Evolutionary conservation across 305 asterid genomes (phyloP), one percentile per base, ranked within the genome.

Genomic region (Fraxinus sp.): DNA sequence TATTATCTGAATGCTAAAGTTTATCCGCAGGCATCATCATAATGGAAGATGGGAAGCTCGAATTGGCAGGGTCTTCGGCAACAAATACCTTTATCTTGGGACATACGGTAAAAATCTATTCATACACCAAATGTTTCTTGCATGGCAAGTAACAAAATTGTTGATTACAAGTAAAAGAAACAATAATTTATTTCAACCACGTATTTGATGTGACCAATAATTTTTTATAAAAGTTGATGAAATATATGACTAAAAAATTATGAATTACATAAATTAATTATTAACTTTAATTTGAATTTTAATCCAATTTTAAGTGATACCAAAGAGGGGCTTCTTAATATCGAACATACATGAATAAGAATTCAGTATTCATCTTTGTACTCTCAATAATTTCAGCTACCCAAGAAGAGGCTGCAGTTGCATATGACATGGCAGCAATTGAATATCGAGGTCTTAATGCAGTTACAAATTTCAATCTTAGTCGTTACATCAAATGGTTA

Each of bases 1-100:
- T 24, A 9, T 8, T 9, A 7, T 20, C 16, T 64, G 28, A 24
- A 7, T 6, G 13, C 73, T 66, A 22, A 66, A 10, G 33, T 9
- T 66, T 22, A 79, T 52, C 44, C 84, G 81, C 86, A 91, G 98
- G 80, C 98, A 94, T 85, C 98, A 94, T 33, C 98, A 94, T 79
- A 94, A 94, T 82, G 98, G 98, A 84, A 90, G 96, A 90, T 94
- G 98, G 98, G 98, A 94, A 87, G 98, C 97, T 79, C 86, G 98
- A 85, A 94, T 94, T 18, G 98, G 98, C 8, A 84, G 97, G 80
- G 97, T 94, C 46, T 93, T 94, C 71, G 98, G 98, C 83, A 94
- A 94, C 80, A 94, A 94, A 78, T 94, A 94, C 82, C 96, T 94
- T 32, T 94, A 94, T 77, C 93, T 94, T 59, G 98, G 98, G 83